Percentiles rank a stretch among this genome's conserved stretches.
These are phyloP conservation scores for Phytophthora meadii DNA, from an alignment of 352 stramenopile genomes.

Conservation along the genomic window DNA sequence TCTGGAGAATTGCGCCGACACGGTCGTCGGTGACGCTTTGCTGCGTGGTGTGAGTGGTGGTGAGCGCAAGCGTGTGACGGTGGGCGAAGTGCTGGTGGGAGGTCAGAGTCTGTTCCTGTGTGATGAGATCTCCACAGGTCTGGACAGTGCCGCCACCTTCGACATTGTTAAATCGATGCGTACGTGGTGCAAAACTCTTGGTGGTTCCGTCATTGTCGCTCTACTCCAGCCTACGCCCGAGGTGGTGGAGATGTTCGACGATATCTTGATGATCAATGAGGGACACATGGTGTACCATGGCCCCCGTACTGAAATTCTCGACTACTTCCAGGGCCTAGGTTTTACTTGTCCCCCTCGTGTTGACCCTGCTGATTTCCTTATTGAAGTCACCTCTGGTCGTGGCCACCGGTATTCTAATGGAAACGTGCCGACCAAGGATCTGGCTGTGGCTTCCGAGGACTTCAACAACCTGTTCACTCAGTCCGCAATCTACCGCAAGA, in stretches of 20 bases:
- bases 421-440: conserved; percentile 30
- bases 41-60: conserved; percentile 92
- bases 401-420: conserved; percentile 53
- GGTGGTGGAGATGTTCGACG: conserved; percentile 95
- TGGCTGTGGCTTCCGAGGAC: conserved; percentile 44
- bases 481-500: conserved; percentile 63
- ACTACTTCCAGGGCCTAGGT: conserved; percentile 87
- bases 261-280: conserved; percentile 94
- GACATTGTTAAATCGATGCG: conserved; percentile 66
- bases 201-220: conserved; percentile 44
- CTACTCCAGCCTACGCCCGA: conserved; percentile 80
- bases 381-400: conserved; percentile 73
- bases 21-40: conserved; percentile 90
- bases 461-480: conserved; percentile 66
- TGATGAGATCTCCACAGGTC: conserved; percentile 74
- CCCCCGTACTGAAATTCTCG: conserved; percentile 63
- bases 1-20: conserved; percentile 89
- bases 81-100: conserved; percentile 68
- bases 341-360: conserved; percentile 71
- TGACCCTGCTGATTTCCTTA: conserved; percentile 72
- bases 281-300: conserved; percentile 95
- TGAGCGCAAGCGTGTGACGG: conserved; percentile 85
- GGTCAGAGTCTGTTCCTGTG: conserved; percentile 74
- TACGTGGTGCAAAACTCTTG: conserved; percentile 48
- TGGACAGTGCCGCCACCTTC: conserved; percentile 63